Base-by-base conservation (phyloP, 2,329 filamentous ascomycete species). In the Venturia oleaginea region DNA sequence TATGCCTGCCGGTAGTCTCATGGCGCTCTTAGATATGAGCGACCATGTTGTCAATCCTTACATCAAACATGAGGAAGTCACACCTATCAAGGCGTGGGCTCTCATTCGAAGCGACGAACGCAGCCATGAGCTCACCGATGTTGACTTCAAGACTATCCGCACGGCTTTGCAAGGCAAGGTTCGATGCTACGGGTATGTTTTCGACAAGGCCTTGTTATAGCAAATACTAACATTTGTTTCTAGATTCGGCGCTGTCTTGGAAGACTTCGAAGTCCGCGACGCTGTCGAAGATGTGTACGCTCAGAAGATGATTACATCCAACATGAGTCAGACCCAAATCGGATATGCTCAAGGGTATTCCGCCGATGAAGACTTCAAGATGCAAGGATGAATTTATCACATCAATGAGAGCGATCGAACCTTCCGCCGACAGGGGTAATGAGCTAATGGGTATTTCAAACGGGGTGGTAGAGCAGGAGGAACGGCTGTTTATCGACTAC, bases 81-180 rank as follows among this genome's bases (percentile, higher is more conserved):
- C 93, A 22, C 94, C 94, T 0, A 90, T 97, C 68, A 96, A 96
- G 91, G 92, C 92, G 0, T 93, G 94, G 86, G 89, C 91, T 61
- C 89, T 90, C 77, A 83, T 97, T 61, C 79, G 91, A 67, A 83
- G 81, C 57, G 87, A 94, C 75, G 84, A 88, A 43, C 81, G 88
- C 67, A 86, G 92, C 67, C 73, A 73, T 5, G 85, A 88, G 68
- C 77, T 97, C 68, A 84, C 80, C 19, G 75, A 78, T 62, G 82
- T 84, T 46, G 91, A 97, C 71, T 85, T 96, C 69, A 80, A 83
- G 69, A 82, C 80, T 67, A 80, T 97, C 68, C 86, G 89, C 61
- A 86, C 87, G 61, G 89, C 91, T 65, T 80, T 97, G 65, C 80
- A 84, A 69, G 83, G 83, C 65, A 97, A 96, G 77, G 86, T 96